These are phyloP conservation scores for Didymella arachidicola DNA, from an alignment of 2,329 filamentous ascomycete genomes.

Conservation along the genomic window DNA sequence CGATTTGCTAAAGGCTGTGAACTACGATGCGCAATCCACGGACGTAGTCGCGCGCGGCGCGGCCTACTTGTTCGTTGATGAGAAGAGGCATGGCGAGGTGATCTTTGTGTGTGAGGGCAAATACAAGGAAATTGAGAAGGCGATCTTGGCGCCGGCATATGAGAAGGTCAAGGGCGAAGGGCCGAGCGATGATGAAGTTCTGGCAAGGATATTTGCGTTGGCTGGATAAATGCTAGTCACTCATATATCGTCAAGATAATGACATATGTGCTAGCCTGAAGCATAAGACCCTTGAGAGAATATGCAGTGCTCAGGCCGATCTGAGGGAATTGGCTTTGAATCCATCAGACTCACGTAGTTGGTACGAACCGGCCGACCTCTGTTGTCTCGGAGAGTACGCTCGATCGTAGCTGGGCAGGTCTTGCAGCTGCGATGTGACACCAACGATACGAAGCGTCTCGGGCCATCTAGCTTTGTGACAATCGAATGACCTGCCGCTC, in stretches of 20 bases:
- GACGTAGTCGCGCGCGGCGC: constrained; percentile 59
- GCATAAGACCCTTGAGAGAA: background rate
- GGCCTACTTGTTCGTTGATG: constrained; percentile 60
- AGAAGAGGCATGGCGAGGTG: constrained; percentile 58
- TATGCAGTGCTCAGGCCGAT: background rate
- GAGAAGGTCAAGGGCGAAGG: constrained; percentile 28
- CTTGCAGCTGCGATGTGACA: too few relatives aligned
- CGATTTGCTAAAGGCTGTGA: constrained; percentile 50
- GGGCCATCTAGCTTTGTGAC: too few relatives aligned
- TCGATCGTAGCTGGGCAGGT: too few relatives aligned
- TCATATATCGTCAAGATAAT: background rate
- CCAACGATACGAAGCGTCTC: too few relatives aligned
- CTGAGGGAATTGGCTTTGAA: background rate
- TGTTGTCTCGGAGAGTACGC: too few relatives aligned
- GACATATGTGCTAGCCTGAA: background rate
- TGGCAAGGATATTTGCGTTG: constrained; percentile 30
- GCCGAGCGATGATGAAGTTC: constrained; percentile 31
- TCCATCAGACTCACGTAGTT: too few relatives aligned
- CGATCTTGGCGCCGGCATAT: constrained; percentile 31
- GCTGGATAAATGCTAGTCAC: background rate
- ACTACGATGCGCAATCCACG: constrained; percentile 52
- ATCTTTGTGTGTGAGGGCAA: constrained; percentile 61
- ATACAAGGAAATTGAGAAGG: constrained; percentile 64
- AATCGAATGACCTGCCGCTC: too few relatives aligned
- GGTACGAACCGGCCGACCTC: too few relatives aligned